Evolutionary conservation across 2,329 filamentous ascomycete genomes (phyloP).

Genomic region (Colletotrichum sp.): DNA sequence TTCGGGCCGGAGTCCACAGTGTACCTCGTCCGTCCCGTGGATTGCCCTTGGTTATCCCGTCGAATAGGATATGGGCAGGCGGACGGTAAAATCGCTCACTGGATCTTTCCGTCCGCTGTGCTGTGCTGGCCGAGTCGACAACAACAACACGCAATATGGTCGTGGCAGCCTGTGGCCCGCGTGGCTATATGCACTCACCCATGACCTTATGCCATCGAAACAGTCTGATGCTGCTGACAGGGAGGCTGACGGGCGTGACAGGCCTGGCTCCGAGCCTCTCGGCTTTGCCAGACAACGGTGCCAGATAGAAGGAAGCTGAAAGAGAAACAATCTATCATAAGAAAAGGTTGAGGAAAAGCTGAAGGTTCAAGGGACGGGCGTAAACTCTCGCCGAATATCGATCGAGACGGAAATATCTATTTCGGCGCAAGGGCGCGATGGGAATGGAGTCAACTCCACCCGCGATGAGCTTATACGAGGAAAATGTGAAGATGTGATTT

Average conservation of each 20-base stretch:
- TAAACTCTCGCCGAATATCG: background rate
- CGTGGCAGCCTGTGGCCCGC: background rate
- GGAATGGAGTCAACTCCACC: conserved; percentile 5
- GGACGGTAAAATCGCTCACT: conserved; percentile 7
- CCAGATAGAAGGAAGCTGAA: background rate
- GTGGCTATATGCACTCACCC: background rate
- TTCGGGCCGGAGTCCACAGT: background rate
- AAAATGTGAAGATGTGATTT: background rate
- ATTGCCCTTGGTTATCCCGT: background rate
- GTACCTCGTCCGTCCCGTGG: background rate
- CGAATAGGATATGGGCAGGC: background rate
- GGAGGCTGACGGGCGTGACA: background rate
- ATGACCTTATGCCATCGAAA: background rate
- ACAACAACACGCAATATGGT: background rate
- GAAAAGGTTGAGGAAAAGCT: background rate
- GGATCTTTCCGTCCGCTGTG: background rate
- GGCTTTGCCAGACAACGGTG: background rate
- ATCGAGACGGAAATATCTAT: background rate
- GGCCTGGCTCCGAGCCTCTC: background rate
- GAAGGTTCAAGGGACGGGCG: background rate
- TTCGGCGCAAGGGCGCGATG: background rate
- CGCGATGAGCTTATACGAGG: conserved; percentile 1
- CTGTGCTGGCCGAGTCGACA: background rate
- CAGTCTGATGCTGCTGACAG: background rate
- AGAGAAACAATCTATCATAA: background rate